Conservation (phyloP, 148 eudicot species). For the Drosera capensis region DNA sequence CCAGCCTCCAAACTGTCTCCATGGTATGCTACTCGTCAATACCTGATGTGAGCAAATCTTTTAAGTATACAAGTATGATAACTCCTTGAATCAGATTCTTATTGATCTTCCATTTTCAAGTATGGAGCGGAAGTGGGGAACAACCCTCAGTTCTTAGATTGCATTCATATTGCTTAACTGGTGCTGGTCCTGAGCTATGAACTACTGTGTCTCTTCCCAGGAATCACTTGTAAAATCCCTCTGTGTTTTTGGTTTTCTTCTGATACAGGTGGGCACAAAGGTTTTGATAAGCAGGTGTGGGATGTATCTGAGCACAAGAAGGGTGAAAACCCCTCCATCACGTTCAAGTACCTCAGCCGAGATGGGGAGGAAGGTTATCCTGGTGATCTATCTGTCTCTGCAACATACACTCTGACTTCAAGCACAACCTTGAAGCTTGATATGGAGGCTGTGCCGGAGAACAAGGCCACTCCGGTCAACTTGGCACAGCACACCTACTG, state of each 20-base stretch:
- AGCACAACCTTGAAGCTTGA: slow-evolving; percentile 72
- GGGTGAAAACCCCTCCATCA: slow-evolving; percentile 67
- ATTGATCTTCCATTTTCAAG: no score
- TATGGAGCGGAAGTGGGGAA: no score
- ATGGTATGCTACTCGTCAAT: slow-evolving; percentile 33
- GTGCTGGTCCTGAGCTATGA: no score
- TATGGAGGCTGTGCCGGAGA: slow-evolving; percentile 90
- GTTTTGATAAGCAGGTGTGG: slow-evolving; percentile 88
- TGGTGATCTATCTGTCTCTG: slow-evolving; percentile 65
- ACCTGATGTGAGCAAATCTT: no score
- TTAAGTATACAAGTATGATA: no score
- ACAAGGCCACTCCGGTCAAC: slow-evolving; percentile 77
- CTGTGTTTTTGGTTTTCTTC: neutral
- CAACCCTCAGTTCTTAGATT: no score
- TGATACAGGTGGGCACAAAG: slow-evolving; percentile 78
- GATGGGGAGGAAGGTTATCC: slow-evolving; percentile 99
- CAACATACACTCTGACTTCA: slow-evolving; percentile 75
- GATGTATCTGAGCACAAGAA: slow-evolving; percentile 64
- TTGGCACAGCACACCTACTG: slow-evolving; percentile 95
- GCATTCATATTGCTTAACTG: neutral
- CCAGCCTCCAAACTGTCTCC: slow-evolving; percentile 84
- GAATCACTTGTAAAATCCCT: no score
- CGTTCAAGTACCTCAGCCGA: slow-evolving; percentile 64
- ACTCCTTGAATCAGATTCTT: no score
- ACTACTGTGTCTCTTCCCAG: no score